Percentiles rank a stretch among this genome's conserved stretches.
These are phyloP conservation scores for Globisporangium iwayamae DNA, from an alignment of 352 stramenopile species.

Conservation along the genomic window DNA sequence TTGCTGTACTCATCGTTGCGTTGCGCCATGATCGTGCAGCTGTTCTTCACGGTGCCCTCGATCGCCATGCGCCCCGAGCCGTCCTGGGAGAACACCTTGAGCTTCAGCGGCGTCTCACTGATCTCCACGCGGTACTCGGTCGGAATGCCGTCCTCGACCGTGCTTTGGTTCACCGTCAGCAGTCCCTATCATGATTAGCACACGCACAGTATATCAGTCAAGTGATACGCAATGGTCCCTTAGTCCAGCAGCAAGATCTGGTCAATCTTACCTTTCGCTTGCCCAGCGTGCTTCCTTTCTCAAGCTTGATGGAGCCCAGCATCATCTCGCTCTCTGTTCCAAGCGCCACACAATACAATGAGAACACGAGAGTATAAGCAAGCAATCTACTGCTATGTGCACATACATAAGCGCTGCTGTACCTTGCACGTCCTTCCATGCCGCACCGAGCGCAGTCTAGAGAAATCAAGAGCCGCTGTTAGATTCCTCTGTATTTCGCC, in stretches of 20 bases:
- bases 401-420: background rate
- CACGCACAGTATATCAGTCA: background rate
- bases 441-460: conserved; percentile 63
- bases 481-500: background rate
- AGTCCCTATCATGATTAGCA: conserved; percentile 40
- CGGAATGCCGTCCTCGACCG: conserved; percentile 70
- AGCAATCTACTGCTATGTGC: background rate
- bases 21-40: conserved; percentile 82
- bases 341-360: conserved; percentile 8
- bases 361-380: background rate
- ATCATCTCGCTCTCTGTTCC: conserved; percentile 76
- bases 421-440: conserved; percentile 86
- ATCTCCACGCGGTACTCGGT: conserved; percentile 83
- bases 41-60: conserved; percentile 84
- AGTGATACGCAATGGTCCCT: background rate
- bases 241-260: background rate
- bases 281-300: conserved; percentile 66
- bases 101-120: conserved; percentile 67
- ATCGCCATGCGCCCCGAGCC: conserved; percentile 85
- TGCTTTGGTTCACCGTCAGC: conserved; percentile 72
- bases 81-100: conserved; percentile 84
- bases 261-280: conserved; percentile 55
- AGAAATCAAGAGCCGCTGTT: conserved; percentile 6
- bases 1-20: conserved; percentile 85
- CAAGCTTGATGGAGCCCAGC: conserved; percentile 81